Evolutionary conservation across 331 rosid genomes (phyloP), one percentile per base, ranked within the genome.

Genomic region (Cydonia oblonga): DNA sequence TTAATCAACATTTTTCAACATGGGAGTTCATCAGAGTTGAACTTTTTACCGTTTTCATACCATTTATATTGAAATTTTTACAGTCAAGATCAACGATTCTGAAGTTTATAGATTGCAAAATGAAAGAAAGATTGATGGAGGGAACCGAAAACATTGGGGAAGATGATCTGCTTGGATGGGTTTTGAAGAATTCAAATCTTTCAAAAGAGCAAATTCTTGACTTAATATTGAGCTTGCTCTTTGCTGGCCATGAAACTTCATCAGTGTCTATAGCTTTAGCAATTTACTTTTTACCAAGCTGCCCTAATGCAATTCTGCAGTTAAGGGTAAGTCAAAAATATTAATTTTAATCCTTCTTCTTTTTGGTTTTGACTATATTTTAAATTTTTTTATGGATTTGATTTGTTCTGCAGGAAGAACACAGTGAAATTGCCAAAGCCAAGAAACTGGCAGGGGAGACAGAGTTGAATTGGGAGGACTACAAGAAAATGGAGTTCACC

Each of bases 211-310:
- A 95, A 74, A 90, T 95, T 52, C 97, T 95, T 28, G 99, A 95
- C 84, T 86, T 95, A 81, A 80, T 95, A 32, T 77, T 95, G 2
- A 91, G 99, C 63, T 78, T 95, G 84, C 93, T 95, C 23, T 95
- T 95, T 51, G 99, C 99, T 76, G 99, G 99, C 40, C 99, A 95
- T 79, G 99, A 95, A 81, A 95, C 99, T 53, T 95, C 99, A 14
- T 90, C 97, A 2, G 96, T 95, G 3, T 78, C 99, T 69, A 95
- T 95, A 75, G 87, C 99, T 76, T 56, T 95, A 5, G 96, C 99
- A 56, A 81, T 95, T 33, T 82, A 81, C 85, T 91, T 95, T 79
- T 82, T 95, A 74, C 89, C 91, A 4, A 72, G 83, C 69, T 91
- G 89, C 60, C 96, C 96, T 64, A 76, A 46, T 53, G 92, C 99